A percentile compares a stretch with the other conserved stretches of the same genome.
phyloP scores from a whole-genome alignment of 495 filamentous ascomycete genomes.

The Opeltia flavorubescens region DNA sequence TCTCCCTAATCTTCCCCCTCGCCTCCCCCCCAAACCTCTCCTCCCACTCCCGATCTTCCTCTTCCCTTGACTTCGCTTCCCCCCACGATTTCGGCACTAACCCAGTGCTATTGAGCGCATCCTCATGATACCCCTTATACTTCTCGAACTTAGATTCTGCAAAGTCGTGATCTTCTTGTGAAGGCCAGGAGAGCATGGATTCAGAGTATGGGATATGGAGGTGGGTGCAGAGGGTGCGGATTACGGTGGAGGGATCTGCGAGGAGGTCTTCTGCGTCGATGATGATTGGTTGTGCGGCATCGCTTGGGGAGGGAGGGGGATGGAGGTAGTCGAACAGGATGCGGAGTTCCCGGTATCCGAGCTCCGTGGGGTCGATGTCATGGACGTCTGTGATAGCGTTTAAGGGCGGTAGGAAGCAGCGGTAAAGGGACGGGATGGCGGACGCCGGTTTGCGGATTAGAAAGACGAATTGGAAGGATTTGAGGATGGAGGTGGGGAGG shows the following conservation, averaged over 20 bases:
- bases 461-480: conserved; percentile 6
- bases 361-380: background rate
- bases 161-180: conserved; percentile 43
- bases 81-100: conserved; percentile 47
- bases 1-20: conserved; percentile 55
- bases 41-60: conserved; percentile 62
- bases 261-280: conserved; percentile 88
- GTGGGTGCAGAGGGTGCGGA: conserved; percentile 58
- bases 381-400: background rate
- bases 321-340: conserved; percentile 5
- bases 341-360: conserved; percentile 3
- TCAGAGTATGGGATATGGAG: conserved; percentile 55
- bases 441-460: conserved; percentile 1
- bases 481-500: conserved; percentile 1
- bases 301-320: background rate
- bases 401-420: conserved; percentile 4
- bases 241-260: conserved; percentile 54
- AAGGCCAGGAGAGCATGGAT: conserved; percentile 69
- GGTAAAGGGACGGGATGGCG: conserved; percentile 5
- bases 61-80: conserved; percentile 42
- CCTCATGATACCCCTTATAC: conserved; percentile 88
- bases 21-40: conserved; percentile 71
- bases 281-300: conserved; percentile 21
- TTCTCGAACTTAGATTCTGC: conserved; percentile 68
- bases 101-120: conserved; percentile 66